Evolutionary conservation across 441 rosid genomes (phyloP).

Genomic region (Croton setiger): DNA sequence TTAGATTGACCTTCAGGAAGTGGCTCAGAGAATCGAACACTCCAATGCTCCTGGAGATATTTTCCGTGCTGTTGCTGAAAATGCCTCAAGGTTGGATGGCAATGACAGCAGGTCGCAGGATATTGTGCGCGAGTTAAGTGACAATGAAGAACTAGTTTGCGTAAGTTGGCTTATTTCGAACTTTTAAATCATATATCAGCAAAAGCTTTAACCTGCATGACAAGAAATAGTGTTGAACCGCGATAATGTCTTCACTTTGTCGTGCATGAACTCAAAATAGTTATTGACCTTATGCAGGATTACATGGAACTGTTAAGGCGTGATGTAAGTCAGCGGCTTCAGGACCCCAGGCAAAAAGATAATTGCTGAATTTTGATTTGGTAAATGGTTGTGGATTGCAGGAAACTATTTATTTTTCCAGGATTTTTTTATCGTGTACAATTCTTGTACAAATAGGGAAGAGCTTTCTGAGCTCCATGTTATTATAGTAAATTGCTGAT

Average conservation of each 20-base stretch:
- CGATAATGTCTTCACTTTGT: not conserved
- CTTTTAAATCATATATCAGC: not conserved
- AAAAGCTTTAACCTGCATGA: not conserved
- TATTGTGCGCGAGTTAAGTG: slow-evolving; percentile 46
- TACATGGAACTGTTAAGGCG: slow-evolving; percentile 55
- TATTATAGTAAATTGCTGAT: slow-evolving; percentile 5
- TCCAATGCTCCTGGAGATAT: slow-evolving; percentile 51
- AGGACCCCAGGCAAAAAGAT: slow-evolving; percentile 29
- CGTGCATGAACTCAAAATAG: not conserved
- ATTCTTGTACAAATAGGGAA: slow-evolving; percentile 29
- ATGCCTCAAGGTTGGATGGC: slow-evolving; percentile 41
- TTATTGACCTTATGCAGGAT: slow-evolving; percentile 42
- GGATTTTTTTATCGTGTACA: not conserved
- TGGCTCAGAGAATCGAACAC: slow-evolving; percentile 54
- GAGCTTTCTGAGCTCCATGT: slow-evolving; percentile 13
- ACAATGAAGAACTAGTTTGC: slow-evolving; percentile 48
- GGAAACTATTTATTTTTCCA: not conserved
- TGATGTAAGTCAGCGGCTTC: slow-evolving; percentile 37
- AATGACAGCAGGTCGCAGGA: slow-evolving; percentile 35
- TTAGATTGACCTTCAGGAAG: slow-evolving; percentile 50
- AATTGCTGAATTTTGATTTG: slow-evolving; percentile 5
- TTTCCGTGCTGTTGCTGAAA: slow-evolving; percentile 60
- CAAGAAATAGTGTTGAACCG: not conserved
- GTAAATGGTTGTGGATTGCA: not conserved
- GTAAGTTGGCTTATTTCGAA: slow-evolving; percentile 33